Conservation (phyloP, 768 basidiomycete species). For the Xanthoconium purpureum region DNA sequence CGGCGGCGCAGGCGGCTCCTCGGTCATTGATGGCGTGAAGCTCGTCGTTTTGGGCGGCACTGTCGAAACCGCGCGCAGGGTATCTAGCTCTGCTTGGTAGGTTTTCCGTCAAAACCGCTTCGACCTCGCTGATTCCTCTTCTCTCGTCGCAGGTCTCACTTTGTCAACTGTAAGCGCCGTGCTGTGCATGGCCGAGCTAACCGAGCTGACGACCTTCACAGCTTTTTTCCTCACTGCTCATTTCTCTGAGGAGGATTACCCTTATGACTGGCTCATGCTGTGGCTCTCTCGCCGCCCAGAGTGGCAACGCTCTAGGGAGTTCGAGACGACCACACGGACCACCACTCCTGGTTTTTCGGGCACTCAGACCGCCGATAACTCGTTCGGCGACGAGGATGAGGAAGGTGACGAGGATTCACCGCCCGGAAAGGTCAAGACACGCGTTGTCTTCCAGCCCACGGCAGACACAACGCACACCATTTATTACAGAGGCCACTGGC, state of each 20-base stretch:
- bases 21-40: slow-evolving; percentile 85
- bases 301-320: slow-evolving; percentile 87
- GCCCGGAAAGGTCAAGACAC: slow-evolving; percentile 67
- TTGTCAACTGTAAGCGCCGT: slow-evolving; percentile 73
- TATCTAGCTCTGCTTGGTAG: slow-evolving; percentile 80
- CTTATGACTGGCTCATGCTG: slow-evolving; percentile 89
- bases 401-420: slow-evolving; percentile 45
- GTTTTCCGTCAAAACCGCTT: slow-evolving; percentile 16
- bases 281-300: slow-evolving; percentile 85
- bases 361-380: slow-evolving; percentile 47
- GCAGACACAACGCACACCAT: slow-evolving; percentile 88
- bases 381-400: slow-evolving; percentile 49
- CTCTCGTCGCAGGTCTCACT: slow-evolving; percentile 58
- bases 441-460: slow-evolving; percentile 86
- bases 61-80: slow-evolving; percentile 79
- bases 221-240: slow-evolving; percentile 88
- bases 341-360: slow-evolving; percentile 56
- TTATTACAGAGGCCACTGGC: slow-evolving; percentile 82
- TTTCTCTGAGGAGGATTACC: slow-evolving; percentile 87
- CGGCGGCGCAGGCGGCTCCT: slow-evolving; percentile 69
- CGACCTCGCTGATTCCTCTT: slow-evolving; percentile 9
- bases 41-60: slow-evolving; percentile 87
- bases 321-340: slow-evolving; percentile 81
- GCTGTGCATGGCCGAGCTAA: background rate
- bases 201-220: slow-evolving; percentile 24